Evolutionary conservation across 169 alveolate genomes (phyloP).

Genomic region (Neospora caninum): DNA sequence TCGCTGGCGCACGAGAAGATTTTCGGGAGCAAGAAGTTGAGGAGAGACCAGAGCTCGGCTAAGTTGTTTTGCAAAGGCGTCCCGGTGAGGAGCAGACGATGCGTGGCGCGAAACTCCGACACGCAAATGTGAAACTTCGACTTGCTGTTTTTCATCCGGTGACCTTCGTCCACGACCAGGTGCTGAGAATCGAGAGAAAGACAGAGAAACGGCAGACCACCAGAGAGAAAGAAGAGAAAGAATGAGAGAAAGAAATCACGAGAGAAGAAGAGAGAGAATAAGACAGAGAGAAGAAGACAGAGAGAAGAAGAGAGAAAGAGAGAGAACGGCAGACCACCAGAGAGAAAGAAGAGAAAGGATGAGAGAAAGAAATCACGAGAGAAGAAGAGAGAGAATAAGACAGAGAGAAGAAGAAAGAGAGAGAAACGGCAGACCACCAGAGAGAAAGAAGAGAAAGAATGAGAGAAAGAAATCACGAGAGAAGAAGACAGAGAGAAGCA

Average conservation of each 20-base stretch:
- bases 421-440: background rate
- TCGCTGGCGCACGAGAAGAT: conserved; percentile 95
- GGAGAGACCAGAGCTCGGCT: conserved; percentile 98
- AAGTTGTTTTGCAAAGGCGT: conserved; percentile 98
- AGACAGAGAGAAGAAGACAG: background rate
- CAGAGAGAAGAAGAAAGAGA: too few species aligned
- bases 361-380: background rate
- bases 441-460: background rate
- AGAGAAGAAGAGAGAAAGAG: background rate
- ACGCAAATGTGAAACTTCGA: conserved; percentile 92
- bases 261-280: too few species aligned
- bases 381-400: background rate
- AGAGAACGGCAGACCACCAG: background rate
- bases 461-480: background rate
- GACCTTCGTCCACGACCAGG: conserved; percentile 99
- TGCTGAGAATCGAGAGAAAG: conserved; percentile 88
- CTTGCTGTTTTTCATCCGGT: conserved; percentile 96
- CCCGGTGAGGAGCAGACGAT: conserved; percentile 97
- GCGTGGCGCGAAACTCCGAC: conserved; percentile 86
- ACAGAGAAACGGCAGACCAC: background rate
- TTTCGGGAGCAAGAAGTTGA: conserved; percentile 97
- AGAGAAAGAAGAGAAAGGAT: background rate
- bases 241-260: background rate
- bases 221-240: background rate
- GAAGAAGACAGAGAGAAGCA: background rate